Evolutionary conservation across 2,329 filamentous ascomycete species (phyloP), one percentile per base, ranked within the genome.

Genomic region (Chaetomium sp.): DNA sequence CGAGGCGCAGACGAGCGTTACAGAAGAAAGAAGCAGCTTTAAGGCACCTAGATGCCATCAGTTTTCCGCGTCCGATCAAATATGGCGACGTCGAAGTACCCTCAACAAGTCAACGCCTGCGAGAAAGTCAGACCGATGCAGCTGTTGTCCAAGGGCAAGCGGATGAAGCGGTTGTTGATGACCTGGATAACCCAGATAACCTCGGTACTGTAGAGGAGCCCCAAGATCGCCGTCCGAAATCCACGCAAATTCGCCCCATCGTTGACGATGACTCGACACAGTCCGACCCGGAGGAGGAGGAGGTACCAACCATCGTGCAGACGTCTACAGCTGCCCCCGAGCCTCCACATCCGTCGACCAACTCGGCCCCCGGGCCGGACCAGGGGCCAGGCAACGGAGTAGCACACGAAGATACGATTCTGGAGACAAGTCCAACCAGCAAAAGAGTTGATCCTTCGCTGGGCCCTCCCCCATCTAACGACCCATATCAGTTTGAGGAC

Each of bases 11-110:
- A 33, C 69, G 64, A 38, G 73, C 69, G 3, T 70, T 70, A 12
- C 62, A 62, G 42, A 76, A 70, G 52, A 70, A 72, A 38, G 70
- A 73, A 1, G 67, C 70, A 27, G 75, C 73, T 3, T 67, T 71
- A 1, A 68, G 71, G 57, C 68, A 73, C 37, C 69, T 79, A 56
- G 70, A 68, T 1, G 69, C 66, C 9, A 74, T 79, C n/a, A 71
- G 66, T 51, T 68, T 77, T 35, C 54, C 59, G 1, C 65, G 64
- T 6, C 53, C 62, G 5, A 64, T 67, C 3, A 71, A 71, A 27
- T 66, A 70, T 8, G 72, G 75, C 32, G 62, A 66, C 27, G 62
- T 69, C 5, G 69, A 70, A 46, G 66, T 71, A 3, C 69, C 70
- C 40, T 74, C 60, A 60, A 73, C 54, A 44, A 68, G 57, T 55